Evolutionary conservation across 2,329 filamentous ascomycete species (phyloP).

Genomic region (Hypoxylon sp.): DNA sequence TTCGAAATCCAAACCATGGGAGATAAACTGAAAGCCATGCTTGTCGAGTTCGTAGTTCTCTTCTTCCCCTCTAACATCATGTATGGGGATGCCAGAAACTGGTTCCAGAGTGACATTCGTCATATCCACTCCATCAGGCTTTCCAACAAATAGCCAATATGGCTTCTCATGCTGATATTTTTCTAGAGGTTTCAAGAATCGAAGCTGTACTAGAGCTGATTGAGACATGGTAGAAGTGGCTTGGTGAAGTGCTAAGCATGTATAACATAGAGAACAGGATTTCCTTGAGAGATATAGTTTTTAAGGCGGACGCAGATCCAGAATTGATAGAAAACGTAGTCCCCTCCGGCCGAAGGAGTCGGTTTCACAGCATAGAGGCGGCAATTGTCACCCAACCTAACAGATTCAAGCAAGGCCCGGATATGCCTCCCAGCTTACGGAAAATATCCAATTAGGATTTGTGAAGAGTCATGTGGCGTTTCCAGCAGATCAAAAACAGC

Average conservation of each 20-base stretch:
- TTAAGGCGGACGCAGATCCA: background rate
- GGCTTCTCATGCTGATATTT: background rate
- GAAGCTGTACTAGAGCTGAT: background rate
- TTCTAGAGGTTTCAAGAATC: background rate
- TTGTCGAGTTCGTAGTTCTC: background rate
- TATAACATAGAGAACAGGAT: background rate
- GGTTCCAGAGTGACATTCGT: background rate
- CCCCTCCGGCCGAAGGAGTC: background rate
- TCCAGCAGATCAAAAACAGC: background rate
- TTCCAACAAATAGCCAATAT: background rate
- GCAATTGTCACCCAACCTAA: background rate
- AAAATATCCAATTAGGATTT: background rate
- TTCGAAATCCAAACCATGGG: background rate
- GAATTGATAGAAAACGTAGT: background rate
- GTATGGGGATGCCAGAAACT: background rate
- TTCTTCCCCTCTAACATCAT: constrained; percentile 3
- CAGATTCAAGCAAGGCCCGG: background rate
- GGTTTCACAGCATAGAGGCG: background rate
- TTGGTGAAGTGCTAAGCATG: background rate
- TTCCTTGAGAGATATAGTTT: background rate
- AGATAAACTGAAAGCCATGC: background rate
- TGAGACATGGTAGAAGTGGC: background rate
- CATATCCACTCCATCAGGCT: background rate
- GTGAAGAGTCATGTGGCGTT: background rate
- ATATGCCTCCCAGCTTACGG: background rate